These are phyloP conservation scores for Rhynchospora tenuis DNA, from an alignment of 176 grass and related monocot genomes.

Conservation along the genomic window DNA sequence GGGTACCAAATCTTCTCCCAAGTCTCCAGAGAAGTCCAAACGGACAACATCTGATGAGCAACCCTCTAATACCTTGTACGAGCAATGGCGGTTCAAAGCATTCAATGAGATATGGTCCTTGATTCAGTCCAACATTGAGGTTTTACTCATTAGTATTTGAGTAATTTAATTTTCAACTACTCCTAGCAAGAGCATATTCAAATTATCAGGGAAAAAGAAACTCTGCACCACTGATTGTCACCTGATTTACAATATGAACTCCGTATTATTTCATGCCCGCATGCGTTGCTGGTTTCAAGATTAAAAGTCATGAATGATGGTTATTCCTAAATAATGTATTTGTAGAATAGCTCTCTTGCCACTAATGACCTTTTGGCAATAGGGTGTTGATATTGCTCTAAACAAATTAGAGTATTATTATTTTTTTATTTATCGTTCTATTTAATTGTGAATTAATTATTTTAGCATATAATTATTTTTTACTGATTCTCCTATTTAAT, in stretches of 20 bases:
- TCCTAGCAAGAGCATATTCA: not conserved
- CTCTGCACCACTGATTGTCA: not conserved
- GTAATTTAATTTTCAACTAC: not conserved
- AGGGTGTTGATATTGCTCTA: not conserved
- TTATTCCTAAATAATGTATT: not conserved
- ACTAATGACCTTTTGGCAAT: not conserved
- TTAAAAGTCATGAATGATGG: not conserved
- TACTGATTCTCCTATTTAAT: not conserved
- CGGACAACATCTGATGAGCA: not conserved
- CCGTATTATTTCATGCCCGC: not conserved
- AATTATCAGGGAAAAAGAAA: not conserved
- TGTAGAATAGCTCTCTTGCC: not conserved
- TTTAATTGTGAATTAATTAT: not conserved
- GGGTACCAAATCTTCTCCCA: slow-evolving; percentile 15
- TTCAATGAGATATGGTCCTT: slow-evolving; percentile 67
- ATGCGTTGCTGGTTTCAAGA: not conserved
- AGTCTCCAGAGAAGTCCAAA: slow-evolving; percentile 35
- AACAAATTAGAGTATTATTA: not conserved
- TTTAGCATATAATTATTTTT: not conserved
- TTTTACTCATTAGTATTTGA: not conserved
- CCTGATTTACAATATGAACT: not conserved
- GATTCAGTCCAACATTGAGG: slow-evolving; percentile 69
- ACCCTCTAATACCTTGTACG: slow-evolving; percentile 8
- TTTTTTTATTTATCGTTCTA: not conserved
- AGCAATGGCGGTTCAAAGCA: slow-evolving; percentile 56